phyloP scores from a whole-genome alignment of 345 rosid species.

The Ceriops zippeliana region DNA sequence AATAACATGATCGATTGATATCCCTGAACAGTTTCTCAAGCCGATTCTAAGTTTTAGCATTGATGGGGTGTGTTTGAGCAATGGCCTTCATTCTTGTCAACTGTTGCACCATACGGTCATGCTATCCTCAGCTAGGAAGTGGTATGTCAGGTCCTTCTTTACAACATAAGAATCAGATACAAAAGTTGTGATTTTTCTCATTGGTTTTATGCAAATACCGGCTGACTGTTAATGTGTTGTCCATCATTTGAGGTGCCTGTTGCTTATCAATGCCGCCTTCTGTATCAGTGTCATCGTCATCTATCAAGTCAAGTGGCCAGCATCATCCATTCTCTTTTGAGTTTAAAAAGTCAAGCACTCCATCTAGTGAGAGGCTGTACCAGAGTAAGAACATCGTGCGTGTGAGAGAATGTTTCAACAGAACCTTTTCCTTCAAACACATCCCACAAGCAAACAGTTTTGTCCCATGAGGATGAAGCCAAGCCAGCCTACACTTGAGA shows the following conservation, averaged over 20 bases:
- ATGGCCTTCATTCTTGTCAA: too few relatives aligned
- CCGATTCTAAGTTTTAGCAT: too few relatives aligned
- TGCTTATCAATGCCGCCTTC: slow-evolving; percentile 86
- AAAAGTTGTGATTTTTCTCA: too few relatives aligned
- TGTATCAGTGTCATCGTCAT: slow-evolving; percentile 71
- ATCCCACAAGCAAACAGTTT: slow-evolving; percentile 87
- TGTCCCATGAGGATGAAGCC: slow-evolving; percentile 99
- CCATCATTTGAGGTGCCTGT: slow-evolving; percentile 32
- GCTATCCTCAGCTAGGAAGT: too few relatives aligned
- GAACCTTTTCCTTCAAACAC: slow-evolving; percentile 88
- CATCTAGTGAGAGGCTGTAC: slow-evolving; percentile 81
- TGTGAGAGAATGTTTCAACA: slow-evolving; percentile 88
- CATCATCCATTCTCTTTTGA: slow-evolving; percentile 94
- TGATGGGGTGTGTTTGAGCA: too few relatives aligned
- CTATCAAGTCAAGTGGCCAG: slow-evolving; percentile 94
- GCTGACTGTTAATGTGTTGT: not conserved
- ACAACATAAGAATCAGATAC: too few relatives aligned
- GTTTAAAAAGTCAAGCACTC: slow-evolving; percentile 87
- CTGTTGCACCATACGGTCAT: too few relatives aligned
- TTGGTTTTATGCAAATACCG: not conserved
- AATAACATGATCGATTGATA: too few relatives aligned
- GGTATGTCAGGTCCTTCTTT: too few relatives aligned
- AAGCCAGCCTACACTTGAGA: slow-evolving; percentile 45
- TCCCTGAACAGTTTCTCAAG: too few relatives aligned
- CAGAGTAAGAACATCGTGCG: slow-evolving; percentile 83